Percentiles rank a stretch among this genome's conserved stretches.
Evolutionary conservation across 2,329 filamentous ascomycete genomes (phyloP).

Genomic region (Spiromastix sp.): DNA sequence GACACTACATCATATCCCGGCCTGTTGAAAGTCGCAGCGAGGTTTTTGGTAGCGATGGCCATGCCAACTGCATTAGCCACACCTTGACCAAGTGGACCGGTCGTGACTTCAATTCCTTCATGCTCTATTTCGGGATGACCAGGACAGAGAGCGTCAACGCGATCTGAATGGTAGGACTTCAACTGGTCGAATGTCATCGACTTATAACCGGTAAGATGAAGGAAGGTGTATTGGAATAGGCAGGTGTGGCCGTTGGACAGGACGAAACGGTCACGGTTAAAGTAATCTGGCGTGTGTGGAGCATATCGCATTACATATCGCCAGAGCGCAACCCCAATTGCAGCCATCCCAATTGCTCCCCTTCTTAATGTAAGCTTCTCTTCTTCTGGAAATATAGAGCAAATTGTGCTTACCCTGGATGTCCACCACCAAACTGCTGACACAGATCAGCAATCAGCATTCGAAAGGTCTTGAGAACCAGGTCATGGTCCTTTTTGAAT

Average conservation of each 20-base stretch:
- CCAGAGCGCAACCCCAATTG: constrained; percentile 51
- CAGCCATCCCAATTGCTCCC: constrained; percentile 51
- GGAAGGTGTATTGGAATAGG: constrained; percentile 45
- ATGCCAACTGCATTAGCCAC: constrained; percentile 50
- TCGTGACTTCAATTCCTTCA: constrained; percentile 47
- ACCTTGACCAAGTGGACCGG: constrained; percentile 47
- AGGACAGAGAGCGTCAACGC: constrained; percentile 41
- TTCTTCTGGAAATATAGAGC: background rate
- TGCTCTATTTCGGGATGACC: constrained; percentile 43
- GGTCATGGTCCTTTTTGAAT: constrained; percentile 24
- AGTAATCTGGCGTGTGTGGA: constrained; percentile 44
- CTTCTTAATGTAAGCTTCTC: constrained; percentile 18
- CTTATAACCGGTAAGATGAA: constrained; percentile 45
- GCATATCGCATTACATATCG: constrained; percentile 54
- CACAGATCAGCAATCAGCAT: constrained; percentile 58
- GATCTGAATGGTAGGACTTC: constrained; percentile 43
- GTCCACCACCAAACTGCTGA: constrained; percentile 59
- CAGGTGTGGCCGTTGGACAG: constrained; percentile 52
- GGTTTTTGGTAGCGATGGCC: constrained; percentile 46
- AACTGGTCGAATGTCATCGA: constrained; percentile 48
- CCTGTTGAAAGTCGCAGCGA: constrained; percentile 42
- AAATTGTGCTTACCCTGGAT: constrained; percentile 48
- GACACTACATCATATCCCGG: constrained; percentile 38
- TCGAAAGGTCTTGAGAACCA: constrained; percentile 51
- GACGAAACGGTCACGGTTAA: constrained; percentile 54